Evolutionary conservation across 148 eudicot species (phyloP).

Genomic region (Heliamphora exappendiculata): DNA sequence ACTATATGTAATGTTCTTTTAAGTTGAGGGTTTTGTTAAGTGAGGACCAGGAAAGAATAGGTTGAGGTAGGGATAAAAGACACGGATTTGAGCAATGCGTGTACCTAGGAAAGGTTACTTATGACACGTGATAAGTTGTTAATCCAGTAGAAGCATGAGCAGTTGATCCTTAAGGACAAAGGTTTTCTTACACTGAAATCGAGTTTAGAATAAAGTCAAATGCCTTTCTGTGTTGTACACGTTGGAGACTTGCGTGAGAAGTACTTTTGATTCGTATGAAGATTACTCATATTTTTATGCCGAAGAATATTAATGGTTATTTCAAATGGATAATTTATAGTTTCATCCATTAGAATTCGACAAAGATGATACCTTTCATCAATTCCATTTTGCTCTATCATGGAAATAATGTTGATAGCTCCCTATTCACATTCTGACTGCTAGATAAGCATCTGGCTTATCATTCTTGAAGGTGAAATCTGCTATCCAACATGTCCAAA

Average conservation of each 20-base stretch:
- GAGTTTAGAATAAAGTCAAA: background rate
- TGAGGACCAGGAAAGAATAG: background rate
- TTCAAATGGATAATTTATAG: background rate
- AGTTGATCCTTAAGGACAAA: background rate
- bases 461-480: conserved; percentile 57
- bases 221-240: background rate
- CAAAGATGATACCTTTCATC: background rate
- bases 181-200: background rate
- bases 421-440: conserved; percentile 9
- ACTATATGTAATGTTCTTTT: background rate
- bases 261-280: background rate
- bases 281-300: background rate
- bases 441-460: conserved; percentile 22
- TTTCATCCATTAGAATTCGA: background rate
- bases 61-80: background rate
- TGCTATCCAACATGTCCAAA: conserved; percentile 53
- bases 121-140: background rate
- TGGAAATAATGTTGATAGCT: conserved; percentile 6
- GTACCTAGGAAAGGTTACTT: background rate
- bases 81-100: background rate
- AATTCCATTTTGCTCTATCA: background rate
- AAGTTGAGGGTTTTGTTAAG: conserved; percentile 7
- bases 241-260: background rate
- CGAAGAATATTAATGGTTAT: background rate
- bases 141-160: background rate